A percentile compares a stretch with the other conserved stretches of the same genome.
phyloP scores from a whole-genome alignment of 2,329 filamentous ascomycete genomes.

The Botrytis porri region DNA sequence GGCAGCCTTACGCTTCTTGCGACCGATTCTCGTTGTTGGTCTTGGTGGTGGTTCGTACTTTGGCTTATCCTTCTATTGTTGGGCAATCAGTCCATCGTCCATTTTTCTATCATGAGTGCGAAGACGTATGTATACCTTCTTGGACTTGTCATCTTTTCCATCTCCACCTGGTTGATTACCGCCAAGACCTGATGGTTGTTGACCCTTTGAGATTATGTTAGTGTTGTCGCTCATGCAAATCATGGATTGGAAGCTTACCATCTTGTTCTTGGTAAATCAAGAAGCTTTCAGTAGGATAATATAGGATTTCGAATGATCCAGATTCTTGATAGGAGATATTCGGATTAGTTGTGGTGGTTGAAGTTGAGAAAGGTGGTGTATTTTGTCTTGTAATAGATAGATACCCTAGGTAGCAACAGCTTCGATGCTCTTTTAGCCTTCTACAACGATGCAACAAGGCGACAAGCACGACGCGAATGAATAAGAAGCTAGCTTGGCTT shows the following conservation, averaged over 20 bases:
- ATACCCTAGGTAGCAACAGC: no score
- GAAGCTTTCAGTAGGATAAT: conserved; percentile 1
- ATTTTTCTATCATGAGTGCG: neutral
- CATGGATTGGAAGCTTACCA: conserved; percentile 32
- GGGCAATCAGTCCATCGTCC: conserved; percentile 25
- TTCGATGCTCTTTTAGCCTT: conserved; percentile 26
- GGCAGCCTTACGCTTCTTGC: conserved; percentile 96
- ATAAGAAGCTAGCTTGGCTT: conserved; percentile 8
- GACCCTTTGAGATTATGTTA: conserved; percentile 36
- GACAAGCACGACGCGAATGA: conserved; percentile 20
- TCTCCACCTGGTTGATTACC: conserved; percentile 61
- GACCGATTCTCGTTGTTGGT: conserved; percentile 92
- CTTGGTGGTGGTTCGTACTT: conserved; percentile 99
- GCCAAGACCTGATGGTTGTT: conserved; percentile 44
- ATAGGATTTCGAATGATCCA: neutral
- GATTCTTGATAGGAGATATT: conserved; percentile 16
- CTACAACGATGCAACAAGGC: conserved; percentile 15
- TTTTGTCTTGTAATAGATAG: conserved; percentile 29
- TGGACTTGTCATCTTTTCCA: conserved; percentile 82
- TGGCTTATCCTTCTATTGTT: conserved; percentile 89
- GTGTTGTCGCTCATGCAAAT: conserved; percentile 22
- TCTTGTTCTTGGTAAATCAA: conserved; percentile 27
- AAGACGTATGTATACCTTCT: conserved; percentile 64
- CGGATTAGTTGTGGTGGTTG: conserved; percentile 29
- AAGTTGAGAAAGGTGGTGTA: conserved; percentile 18